Evolutionary conservation across 305 asterid species (phyloP).

Genomic region (Solanum chacoense): DNA sequence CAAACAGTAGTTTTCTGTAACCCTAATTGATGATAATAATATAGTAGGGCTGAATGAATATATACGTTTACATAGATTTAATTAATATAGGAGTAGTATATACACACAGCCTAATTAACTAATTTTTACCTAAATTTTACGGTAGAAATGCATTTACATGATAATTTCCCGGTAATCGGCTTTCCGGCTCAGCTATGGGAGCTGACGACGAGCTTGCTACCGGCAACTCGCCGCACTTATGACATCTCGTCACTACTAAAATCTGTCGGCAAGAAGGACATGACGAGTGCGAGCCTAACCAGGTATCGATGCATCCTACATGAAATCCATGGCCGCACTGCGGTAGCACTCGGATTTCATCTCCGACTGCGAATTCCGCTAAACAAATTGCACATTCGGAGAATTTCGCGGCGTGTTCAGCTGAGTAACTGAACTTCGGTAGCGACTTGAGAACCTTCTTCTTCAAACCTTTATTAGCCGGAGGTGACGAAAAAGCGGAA

Average conservation of each 20-base stretch:
- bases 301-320: conserved; percentile 54
- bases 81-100: neutral
- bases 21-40: neutral
- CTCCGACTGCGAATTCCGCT: conserved; percentile 50
- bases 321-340: conserved; percentile 74
- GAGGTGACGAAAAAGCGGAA: neutral
- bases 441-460: conserved; percentile 48
- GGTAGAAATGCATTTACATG: conserved; percentile 4
- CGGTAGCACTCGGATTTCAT: conserved; percentile 56
- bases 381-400: conserved; percentile 71
- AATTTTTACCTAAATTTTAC: neutral
- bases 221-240: conserved; percentile 46
- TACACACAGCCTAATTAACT: neutral
- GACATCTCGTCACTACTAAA: conserved; percentile 34
- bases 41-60: neutral
- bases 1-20: neutral
- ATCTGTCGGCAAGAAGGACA: conserved; percentile 73
- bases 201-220: conserved; percentile 1
- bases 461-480: conserved; percentile 44
- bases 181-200: neutral
- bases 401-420: conserved; percentile 15
- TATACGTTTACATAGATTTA: neutral
- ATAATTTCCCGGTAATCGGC: neutral
- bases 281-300: conserved; percentile 61
- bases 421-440: conserved; percentile 39